Base-by-base conservation (phyloP, 2,329 filamentous ascomycete genomes). In the Pleochaeta shiraiana region DNA sequence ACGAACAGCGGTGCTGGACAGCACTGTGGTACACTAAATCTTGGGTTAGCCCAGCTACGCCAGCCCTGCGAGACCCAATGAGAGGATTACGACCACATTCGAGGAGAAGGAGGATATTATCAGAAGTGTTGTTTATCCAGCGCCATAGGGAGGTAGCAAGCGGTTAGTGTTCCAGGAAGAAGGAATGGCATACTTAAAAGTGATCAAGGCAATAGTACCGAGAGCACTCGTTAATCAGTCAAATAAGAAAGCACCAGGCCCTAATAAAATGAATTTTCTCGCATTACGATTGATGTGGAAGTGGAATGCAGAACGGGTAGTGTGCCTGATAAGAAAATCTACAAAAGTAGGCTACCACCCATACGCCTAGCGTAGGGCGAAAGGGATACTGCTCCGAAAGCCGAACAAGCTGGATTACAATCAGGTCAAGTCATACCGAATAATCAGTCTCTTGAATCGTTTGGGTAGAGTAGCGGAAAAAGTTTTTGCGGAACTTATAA, bases 61-160 rank as follows among this genome's bases (percentile, higher is more conserved):
- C 59, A 62, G 59, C 34, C 7, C 21, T 62, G 12, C 2, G 24
- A 45, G 59, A 62, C 26, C 33, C 37, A 39, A 24, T 12, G 59
- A 3, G 19, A 24, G 33, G 16, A 26, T 62, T 1, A n/a, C 33
- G 1, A 62, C 14, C 16, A 62, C 59, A 3, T 43, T 45, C 19
- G 59, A 62, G 19, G 59, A 62, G 26, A 62, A 43, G 16, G 59
- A 60, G 45, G 37, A 62, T 4, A 62, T 62, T 33, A 62, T 62
- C 24, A 39, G 59, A 62, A 62, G 34, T 11, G 37, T 62, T 1
- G 45, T 62, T 33, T 62, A 12, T 24, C 59, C 33, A 28, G 24
- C 14, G 30, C 31, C 24, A 5, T 16, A 21, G 24, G 2, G 4
- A 24, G 5, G 4, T 37, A 37, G 21, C 14, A 4, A 34, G 19